Percentiles rank a stretch among this genome's conserved stretches.
Evolutionary conservation across 2,329 filamentous ascomycete genomes (phyloP).

Genomic region (Cercospora zeina): DNA sequence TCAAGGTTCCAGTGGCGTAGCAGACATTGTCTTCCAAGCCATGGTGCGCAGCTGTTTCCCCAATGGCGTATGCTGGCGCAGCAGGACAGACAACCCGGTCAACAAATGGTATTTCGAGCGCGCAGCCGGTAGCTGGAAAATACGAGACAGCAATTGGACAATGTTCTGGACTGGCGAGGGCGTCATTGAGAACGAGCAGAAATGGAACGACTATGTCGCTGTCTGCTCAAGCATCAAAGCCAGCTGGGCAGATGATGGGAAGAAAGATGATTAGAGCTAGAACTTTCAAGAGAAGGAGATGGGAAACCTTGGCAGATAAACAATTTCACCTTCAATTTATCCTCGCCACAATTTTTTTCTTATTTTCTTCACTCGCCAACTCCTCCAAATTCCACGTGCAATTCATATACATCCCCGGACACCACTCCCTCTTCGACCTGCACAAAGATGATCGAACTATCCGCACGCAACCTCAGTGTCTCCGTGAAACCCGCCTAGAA

Average conservation of each 20-base stretch:
- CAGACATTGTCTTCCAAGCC: constrained; percentile 92
- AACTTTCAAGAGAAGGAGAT: not conserved
- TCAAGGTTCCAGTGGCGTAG: constrained; percentile 82
- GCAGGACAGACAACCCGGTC: constrained; percentile 85
- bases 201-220: constrained; percentile 52
- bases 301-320: not conserved
- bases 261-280: constrained; percentile 37
- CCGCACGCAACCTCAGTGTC: constrained; percentile 37
- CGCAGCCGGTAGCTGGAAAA: constrained; percentile 76
- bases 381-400: constrained; percentile 46
- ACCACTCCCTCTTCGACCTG: constrained; percentile 42
- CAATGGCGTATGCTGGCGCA: constrained; percentile 86
- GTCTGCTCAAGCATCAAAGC: constrained; percentile 52
- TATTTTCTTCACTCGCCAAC: not conserved
- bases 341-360: not conserved
- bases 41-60: constrained; percentile 92
- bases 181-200: constrained; percentile 49
- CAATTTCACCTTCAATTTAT: not conserved
- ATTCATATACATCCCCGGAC: constrained; percentile 43
- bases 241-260: constrained; percentile 50
- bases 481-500: constrained; percentile 34
- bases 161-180: constrained; percentile 93
- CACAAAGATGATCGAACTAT: constrained; percentile 39
- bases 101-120: constrained; percentile 99
- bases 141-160: constrained; percentile 82